phyloP scores from a whole-genome alignment of 495 filamentous ascomycete species.

The Daldinia bambusicola region DNA sequence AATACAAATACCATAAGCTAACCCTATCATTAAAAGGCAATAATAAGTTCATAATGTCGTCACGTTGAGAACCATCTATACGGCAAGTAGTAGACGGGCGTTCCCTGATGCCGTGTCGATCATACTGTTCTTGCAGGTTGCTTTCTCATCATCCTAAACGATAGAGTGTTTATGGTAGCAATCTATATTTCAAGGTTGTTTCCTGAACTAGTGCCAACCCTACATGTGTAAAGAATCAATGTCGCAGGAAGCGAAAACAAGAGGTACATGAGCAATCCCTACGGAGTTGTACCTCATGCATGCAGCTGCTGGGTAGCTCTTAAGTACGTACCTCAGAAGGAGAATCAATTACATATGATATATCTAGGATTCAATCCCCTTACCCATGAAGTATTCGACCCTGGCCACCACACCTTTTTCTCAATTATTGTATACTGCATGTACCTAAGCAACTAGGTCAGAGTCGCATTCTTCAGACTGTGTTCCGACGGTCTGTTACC shows the following conservation, averaged over 20 bases:
- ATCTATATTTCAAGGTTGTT: neutral
- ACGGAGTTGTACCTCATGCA: neutral
- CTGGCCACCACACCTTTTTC: constrained; percentile 10
- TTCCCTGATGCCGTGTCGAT: neutral
- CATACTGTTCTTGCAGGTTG: neutral
- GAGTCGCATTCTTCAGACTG: constrained; percentile 45
- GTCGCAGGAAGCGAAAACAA: constrained; percentile 1
- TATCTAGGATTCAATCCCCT: constrained; percentile 29
- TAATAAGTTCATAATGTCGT: neutral
- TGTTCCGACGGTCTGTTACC: constrained; percentile 47
- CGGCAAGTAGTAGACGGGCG: neutral
- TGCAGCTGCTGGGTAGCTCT: neutral
- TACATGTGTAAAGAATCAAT: neutral
- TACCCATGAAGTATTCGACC: constrained; percentile 29
- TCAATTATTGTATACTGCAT: constrained; percentile 8
- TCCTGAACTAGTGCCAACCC: neutral
- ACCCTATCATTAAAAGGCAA: neutral
- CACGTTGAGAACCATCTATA: neutral
- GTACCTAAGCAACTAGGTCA: constrained; percentile 12
- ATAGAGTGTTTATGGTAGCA: neutral
- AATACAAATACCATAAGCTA: neutral
- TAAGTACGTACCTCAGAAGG: neutral
- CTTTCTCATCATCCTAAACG: neutral
- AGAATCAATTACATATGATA: neutral
- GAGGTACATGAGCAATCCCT: neutral